A percentile compares a stretch with the other conserved stretches of the same genome.
Conservation (phyloP, 1,139 yeast species). For the Candida sp. region DNA sequence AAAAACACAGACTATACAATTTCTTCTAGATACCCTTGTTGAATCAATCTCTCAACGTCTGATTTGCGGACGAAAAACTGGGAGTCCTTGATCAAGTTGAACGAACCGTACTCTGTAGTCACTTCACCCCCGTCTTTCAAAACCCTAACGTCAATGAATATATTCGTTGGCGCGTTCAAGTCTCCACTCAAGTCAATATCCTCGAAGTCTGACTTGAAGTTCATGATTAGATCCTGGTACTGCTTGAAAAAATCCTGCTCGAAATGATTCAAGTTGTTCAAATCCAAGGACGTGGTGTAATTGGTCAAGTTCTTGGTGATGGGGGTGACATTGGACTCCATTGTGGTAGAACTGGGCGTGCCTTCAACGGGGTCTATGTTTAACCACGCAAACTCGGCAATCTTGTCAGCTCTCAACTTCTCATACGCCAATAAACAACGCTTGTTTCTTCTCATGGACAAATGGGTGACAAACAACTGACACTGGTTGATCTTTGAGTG, state of each 20-base stretch:
- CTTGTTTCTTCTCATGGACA: constrained; percentile 86
- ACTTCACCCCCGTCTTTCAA: constrained; percentile 96
- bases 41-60: constrained; percentile 92
- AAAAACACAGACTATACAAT: constrained; percentile 33
- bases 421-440: constrained; percentile 89
- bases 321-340: constrained; percentile 1
- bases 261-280: constrained; percentile 68
- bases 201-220: constrained; percentile 77
- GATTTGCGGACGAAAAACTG: constrained; percentile 94
- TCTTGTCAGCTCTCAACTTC: constrained; percentile 65
- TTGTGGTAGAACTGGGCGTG: background rate
- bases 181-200: constrained; percentile 92
- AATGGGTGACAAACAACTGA: constrained; percentile 79
- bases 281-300: constrained; percentile 33
- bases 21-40: constrained; percentile 91
- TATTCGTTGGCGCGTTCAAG: constrained; percentile 87
- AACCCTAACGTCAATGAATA: constrained; percentile 93
- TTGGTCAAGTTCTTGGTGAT: constrained; percentile 10
- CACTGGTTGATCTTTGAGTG: constrained; percentile 60
- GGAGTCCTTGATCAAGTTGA: constrained; percentile 92
- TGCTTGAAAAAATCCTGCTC: constrained; percentile 81
- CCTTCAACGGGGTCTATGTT: constrained; percentile 42
- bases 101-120: constrained; percentile 97
- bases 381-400: constrained; percentile 77
- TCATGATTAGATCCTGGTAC: constrained; percentile 73